Percentiles rank a stretch among this genome's conserved stretches.
Conservation (phyloP, 2,329 filamentous ascomycete genomes). For the Colletotrichum acutatum region DNA sequence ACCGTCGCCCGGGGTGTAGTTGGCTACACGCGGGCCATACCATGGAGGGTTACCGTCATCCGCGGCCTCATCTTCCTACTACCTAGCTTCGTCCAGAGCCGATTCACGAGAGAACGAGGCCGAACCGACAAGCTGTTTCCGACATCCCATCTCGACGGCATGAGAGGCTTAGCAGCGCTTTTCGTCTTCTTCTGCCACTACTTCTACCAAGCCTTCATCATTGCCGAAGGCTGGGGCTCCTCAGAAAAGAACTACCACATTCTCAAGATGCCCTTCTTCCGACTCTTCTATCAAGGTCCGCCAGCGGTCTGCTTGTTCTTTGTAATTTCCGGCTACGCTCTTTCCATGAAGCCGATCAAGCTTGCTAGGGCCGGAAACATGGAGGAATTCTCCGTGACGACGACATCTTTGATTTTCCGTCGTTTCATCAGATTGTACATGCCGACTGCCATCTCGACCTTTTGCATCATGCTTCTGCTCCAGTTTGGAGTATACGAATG, state of each 20-base stretch:
- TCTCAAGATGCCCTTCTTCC: constrained; percentile 64
- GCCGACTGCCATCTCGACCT: constrained; percentile 61
- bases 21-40: constrained; percentile 44
- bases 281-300: constrained; percentile 65
- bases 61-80: constrained; percentile 57
- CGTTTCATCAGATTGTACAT: constrained; percentile 63
- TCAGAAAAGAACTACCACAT: constrained; percentile 56
- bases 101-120: constrained; percentile 52
- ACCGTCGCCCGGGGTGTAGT: constrained; percentile 44
- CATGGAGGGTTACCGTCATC: constrained; percentile 51
- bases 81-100: constrained; percentile 64
- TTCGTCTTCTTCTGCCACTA: constrained; percentile 69
- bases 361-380: constrained; percentile 52
- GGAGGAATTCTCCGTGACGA: constrained; percentile 54
- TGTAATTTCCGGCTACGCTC: constrained; percentile 70
- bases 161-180: constrained; percentile 66
- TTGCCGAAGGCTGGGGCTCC: constrained; percentile 62
- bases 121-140: constrained; percentile 57
- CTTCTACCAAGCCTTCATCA: constrained; percentile 62
- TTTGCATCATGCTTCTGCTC: constrained; percentile 57
- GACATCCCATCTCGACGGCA: constrained; percentile 68
- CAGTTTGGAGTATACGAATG: constrained; percentile 59
- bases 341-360: constrained; percentile 64
- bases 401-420: constrained; percentile 63
- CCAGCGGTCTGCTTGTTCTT: constrained; percentile 71